phyloP scores from a whole-genome alignment of 23 red algal genomes.

The Chondrus crispus region DNA sequence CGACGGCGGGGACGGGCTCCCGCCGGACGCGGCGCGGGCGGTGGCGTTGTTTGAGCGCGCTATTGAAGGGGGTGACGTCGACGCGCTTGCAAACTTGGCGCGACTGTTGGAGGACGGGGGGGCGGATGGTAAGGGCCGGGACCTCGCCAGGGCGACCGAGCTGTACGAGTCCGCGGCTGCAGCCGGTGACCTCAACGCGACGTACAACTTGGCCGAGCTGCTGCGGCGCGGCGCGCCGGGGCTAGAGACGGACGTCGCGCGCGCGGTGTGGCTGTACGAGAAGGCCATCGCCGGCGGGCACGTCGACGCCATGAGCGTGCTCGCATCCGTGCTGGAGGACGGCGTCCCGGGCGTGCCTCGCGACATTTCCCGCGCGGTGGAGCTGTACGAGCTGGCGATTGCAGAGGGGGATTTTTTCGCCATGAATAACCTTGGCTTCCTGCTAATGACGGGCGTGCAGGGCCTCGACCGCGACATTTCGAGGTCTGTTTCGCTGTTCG shows the following conservation, averaged over 20 bases:
- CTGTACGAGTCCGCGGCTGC: background rate
- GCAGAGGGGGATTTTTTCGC: too few relatives aligned
- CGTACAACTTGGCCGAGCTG: background rate
- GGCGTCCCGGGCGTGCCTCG: background rate
- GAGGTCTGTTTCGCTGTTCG: constrained; percentile 1
- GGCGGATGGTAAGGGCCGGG: background rate
- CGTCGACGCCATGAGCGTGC: background rate
- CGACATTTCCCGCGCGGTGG: background rate
- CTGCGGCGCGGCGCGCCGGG: too few relatives aligned
- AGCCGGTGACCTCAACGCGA: background rate
- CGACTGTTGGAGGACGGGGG: background rate
- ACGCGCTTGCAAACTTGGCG: background rate
- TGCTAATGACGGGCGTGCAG: constrained; percentile 30
- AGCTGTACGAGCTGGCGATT: background rate
- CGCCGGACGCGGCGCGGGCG: too few relatives aligned
- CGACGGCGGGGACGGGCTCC: too few relatives aligned
- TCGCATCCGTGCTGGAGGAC: background rate
- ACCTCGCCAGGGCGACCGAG: background rate
- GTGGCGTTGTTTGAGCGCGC: background rate
- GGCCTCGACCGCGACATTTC: constrained; percentile 1
- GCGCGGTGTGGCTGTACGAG: background rate
- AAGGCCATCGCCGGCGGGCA: background rate
- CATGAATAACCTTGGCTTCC: constrained; percentile 42
- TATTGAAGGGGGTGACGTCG: background rate
- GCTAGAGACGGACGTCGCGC: too few relatives aligned